A percentile compares a stretch with the other conserved stretches of the same genome.
Conservation (phyloP, 352 stramenopile species). For the Phytopythium litorale region DNA sequence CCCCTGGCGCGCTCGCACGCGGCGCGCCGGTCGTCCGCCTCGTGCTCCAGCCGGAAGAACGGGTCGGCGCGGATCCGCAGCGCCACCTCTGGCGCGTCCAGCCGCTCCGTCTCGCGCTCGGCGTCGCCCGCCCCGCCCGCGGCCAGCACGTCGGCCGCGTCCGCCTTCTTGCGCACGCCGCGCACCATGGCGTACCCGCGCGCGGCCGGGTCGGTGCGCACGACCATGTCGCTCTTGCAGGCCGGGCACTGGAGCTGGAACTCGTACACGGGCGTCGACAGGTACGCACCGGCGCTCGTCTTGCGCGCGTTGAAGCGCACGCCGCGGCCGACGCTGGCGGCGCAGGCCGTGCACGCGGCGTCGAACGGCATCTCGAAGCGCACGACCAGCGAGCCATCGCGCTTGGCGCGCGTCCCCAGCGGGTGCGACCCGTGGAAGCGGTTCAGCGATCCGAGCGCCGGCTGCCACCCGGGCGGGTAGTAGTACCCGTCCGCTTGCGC, state of each 20-base stretch:
- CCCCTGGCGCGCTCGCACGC: conserved; percentile 40
- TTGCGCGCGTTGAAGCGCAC: conserved; percentile 98
- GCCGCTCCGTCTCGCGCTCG: conserved; percentile 35
- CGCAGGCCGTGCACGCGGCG: conserved; percentile 89
- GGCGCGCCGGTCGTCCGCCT: conserved; percentile 54
- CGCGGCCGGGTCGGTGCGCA: conserved; percentile 95
- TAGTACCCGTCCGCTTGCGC: conserved; percentile 98
- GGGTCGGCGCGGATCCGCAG: conserved; percentile 46
- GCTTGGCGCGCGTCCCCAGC: conserved; percentile 77
- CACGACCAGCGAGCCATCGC: conserved; percentile 91
- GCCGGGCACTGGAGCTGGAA: conserved; percentile 93
- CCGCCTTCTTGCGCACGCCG: conserved; percentile 88
- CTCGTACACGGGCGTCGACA: conserved; percentile 92
- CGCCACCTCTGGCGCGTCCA: conserved; percentile 55
- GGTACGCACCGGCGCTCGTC: conserved; percentile 86
- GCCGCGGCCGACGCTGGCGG: conserved; percentile 65
- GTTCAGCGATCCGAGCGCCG: conserved; percentile 85
- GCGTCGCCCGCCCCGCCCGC: conserved; percentile 37
- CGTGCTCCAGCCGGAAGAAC: conserved; percentile 79
- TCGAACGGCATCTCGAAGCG: conserved; percentile 98
- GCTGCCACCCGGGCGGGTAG: conserved; percentile 91
- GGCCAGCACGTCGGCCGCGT: conserved; percentile 24
- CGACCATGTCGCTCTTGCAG: conserved; percentile 87
- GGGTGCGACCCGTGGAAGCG: conserved; percentile 74
- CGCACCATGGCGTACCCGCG: conserved; percentile 84